phyloP scores from a whole-genome alignment of 2,329 filamentous ascomycete genomes.

The Cladosporium oxysporum region DNA sequence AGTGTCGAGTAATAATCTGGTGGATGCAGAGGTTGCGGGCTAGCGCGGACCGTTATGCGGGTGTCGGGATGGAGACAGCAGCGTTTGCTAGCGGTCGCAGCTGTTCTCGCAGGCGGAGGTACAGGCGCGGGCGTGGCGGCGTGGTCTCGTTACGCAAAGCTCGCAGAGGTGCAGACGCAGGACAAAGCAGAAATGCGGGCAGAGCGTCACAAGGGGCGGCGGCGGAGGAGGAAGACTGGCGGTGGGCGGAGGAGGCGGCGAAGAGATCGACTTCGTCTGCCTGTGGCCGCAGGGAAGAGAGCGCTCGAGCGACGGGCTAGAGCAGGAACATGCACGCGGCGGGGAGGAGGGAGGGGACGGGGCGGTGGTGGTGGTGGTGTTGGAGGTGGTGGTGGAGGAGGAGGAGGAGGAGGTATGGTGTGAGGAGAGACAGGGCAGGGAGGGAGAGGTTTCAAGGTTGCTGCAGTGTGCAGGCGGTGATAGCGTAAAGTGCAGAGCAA shows the following conservation, averaged over 20 bases:
- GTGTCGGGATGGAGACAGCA: constrained; percentile 18
- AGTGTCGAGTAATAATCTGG: neutral
- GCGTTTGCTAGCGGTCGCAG: constrained; percentile 17
- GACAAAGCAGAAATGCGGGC: constrained; percentile 13
- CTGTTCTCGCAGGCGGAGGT: constrained; percentile 4
- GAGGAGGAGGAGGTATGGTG: constrained; percentile 10
- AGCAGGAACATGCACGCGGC: constrained; percentile 19
- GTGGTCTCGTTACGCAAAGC: constrained; percentile 19
- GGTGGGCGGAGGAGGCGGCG: constrained; percentile 1
- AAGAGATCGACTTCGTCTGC: neutral
- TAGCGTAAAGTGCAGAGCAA: neutral
- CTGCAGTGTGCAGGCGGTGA: neutral
- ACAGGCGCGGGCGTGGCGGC: constrained; percentile 13
- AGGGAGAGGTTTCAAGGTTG: neutral
- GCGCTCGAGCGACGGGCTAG: constrained; percentile 13
- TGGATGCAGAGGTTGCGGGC: constrained; percentile 9
- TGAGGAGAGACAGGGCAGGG: constrained; percentile 16
- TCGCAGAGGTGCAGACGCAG: constrained; percentile 1
- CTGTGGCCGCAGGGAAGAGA: neutral
- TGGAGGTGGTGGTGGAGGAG: neutral
- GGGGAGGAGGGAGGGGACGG: constrained; percentile 4
- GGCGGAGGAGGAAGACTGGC: neutral
- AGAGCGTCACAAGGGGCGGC: neutral
- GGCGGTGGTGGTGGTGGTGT: neutral
- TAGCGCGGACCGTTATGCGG: constrained; percentile 18